Percentiles rank a stretch among this genome's conserved stretches.
Evolutionary conservation across 1,284 basidiomycete species (phyloP).

Genomic region (Irpex sp.): DNA sequence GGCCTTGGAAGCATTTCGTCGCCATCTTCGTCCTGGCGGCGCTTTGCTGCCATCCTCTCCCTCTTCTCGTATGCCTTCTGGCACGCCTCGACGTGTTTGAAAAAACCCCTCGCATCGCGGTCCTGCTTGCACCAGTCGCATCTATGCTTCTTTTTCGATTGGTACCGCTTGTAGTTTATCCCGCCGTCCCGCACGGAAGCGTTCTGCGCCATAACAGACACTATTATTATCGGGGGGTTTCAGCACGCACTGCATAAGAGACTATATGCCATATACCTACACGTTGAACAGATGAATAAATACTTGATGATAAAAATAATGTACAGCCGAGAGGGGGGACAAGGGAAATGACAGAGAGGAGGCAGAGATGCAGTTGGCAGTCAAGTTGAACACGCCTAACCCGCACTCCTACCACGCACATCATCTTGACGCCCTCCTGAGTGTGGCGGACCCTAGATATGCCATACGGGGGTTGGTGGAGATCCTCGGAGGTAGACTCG

Average conservation of each 20-base stretch:
- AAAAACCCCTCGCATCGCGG: not conserved
- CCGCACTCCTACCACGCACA: not conserved
- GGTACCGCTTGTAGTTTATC: not conserved
- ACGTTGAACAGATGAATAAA: no score
- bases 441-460: not conserved
- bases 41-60: not conserved
- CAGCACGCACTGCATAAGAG: no score
- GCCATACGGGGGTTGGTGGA: not conserved
- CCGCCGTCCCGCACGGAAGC: not conserved
- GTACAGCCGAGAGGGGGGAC: not conserved
- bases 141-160: not conserved
- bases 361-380: not conserved
- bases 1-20: conserved; percentile 8
- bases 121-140: not conserved
- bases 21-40: not conserved
- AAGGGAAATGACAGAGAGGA: not conserved
- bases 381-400: not conserved
- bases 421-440: not conserved
- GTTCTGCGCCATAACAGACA: no score
- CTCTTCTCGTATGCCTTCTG: not conserved
- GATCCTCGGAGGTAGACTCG: not conserved
- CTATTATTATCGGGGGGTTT: no score
- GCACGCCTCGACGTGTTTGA: not conserved
- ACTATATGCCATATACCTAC: no score
- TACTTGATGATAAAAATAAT: not conserved